Evolutionary conservation across 2,329 filamentous ascomycete genomes (phyloP).

Genomic region (Pezizomycotina sp.): DNA sequence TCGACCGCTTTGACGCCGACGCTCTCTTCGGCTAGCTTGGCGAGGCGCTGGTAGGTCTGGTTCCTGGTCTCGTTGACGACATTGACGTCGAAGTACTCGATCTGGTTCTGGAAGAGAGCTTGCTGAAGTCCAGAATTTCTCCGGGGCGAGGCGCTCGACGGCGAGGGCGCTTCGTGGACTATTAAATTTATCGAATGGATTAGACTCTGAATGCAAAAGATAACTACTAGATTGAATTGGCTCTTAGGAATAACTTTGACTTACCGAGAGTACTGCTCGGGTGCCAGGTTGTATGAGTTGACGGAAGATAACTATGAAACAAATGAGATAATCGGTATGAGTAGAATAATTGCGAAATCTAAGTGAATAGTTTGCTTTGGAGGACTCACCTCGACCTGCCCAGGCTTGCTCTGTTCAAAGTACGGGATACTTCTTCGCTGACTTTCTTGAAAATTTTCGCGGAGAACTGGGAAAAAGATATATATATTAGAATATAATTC

Average conservation of each 20-base stretch:
- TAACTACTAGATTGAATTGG: too few species aligned
- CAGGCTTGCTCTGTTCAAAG: constrained; percentile 44
- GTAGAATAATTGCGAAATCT: not conserved
- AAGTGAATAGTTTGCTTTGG: not conserved
- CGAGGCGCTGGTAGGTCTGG: constrained; percentile 61
- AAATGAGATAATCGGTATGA: not conserved
- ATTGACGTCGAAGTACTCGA: constrained; percentile 66
- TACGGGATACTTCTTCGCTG: constrained; percentile 48
- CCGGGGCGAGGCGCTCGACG: constrained; percentile 52
- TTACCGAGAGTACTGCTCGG: constrained; percentile 56
- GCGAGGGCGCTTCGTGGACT: constrained; percentile 71
- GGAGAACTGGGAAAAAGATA: constrained; percentile 37
- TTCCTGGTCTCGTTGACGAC: constrained; percentile 76
- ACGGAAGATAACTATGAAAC: constrained; percentile 55
- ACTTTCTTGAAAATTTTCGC: constrained; percentile 64
- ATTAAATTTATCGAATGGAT: constrained; percentile 27
- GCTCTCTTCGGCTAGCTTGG: constrained; percentile 48
- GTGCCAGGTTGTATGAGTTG: constrained; percentile 95
- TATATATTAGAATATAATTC: constrained; percentile 4
- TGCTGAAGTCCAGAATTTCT: constrained; percentile 63
- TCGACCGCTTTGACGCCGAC: constrained; percentile 55
- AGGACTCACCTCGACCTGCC: constrained; percentile 35
- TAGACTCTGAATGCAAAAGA: too few species aligned
- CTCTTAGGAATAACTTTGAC: constrained; percentile 4
- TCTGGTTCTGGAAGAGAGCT: constrained; percentile 44